Base-by-base conservation (phyloP, 768 basidiomycete species). In the Crassisporium funariophilum region DNA sequence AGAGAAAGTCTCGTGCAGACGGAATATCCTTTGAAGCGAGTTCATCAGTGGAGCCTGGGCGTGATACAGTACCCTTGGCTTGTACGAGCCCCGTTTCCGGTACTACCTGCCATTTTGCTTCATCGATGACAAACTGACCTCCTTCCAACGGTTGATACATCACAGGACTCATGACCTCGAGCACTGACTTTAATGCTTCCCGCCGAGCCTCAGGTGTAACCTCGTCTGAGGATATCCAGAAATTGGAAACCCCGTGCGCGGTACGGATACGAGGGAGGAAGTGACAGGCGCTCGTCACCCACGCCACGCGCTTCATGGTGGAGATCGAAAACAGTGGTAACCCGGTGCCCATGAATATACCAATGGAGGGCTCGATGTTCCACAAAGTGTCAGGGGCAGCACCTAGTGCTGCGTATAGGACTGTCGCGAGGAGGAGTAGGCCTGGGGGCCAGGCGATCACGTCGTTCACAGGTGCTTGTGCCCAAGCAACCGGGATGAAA, bases 401-500 rank as follows among this genome's bases (percentile, higher is more conserved):
- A 12, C 59, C 63, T 10, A 64, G 56, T 5, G 63, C 59, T 9
- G 61, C 61, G 27, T 62, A 64, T 16, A 64, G 52, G 35, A 64
- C 49, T 27, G 49, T 61, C 15, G 64, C 64, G 3, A 66, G 60
- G 23, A 66, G 58, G 21, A 64, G 58, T 15, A 62, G 34, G 24
- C 62, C 62, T 19, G 62, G 43, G 0, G 63, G 62, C 61, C 63
- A 64, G 11, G 61, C 57, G 20, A 61, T 46, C 10, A 66, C 55
- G 42, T 66, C 64, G 41, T 64, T 66, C 4, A 61, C 59, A 2
- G 63, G 63, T 29, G 60, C 61, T 49, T 64, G 61, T 1, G 63
- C 61, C 21, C 57, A 41, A 2, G 50, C 58, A 27, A 38, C 35
- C 11, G 46, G 50, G 20, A 54, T 7, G 43, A 52, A 44, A 15